Percentiles rank a stretch among this genome's conserved stretches.
Evolutionary conservation across 495 filamentous ascomycete species (phyloP).

Genomic region (Pseudevernia furfuracea): DNA sequence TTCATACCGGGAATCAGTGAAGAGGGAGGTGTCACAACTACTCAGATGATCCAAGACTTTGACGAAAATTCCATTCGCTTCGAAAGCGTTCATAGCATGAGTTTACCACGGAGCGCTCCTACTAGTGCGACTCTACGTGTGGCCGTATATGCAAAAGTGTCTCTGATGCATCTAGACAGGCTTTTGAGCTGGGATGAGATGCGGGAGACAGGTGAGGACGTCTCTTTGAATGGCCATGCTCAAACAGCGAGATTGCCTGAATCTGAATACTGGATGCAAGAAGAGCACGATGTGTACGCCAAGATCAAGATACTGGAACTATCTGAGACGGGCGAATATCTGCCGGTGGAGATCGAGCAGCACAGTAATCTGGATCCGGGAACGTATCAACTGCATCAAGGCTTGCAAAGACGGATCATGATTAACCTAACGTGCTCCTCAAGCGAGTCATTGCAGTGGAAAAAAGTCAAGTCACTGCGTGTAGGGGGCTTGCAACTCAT

Average conservation of each 20-base stretch:
- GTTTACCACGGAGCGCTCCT: conserved; percentile 78
- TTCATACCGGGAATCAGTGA: conserved; percentile 91
- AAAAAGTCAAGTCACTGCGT: conserved; percentile 64
- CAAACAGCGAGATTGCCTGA: conserved; percentile 71
- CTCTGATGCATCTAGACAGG: conserved; percentile 91
- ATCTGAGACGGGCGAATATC: conserved; percentile 81
- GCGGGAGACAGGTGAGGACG: conserved; percentile 52
- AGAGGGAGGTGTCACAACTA: conserved; percentile 85
- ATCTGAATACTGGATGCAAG: conserved; percentile 83
- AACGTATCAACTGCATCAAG: conserved; percentile 90
- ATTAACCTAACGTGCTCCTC: conserved; percentile 84
- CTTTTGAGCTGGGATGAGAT: conserved; percentile 99
- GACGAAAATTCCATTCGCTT: conserved; percentile 93
- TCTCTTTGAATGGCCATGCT: conserved; percentile 45
- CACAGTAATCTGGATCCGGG: conserved; percentile 72
- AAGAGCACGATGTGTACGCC: conserved; percentile 88
- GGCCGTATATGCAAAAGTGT: conserved; percentile 89
- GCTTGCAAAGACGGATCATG: conserved; percentile 80
- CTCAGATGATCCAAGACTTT: conserved; percentile 88
- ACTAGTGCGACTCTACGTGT: conserved; percentile 69
- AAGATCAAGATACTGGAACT: conserved; percentile 82
- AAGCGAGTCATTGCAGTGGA: conserved; percentile 78
- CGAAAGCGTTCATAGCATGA: conserved; percentile 98
- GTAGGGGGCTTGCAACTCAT: conserved; percentile 75
- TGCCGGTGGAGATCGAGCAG: conserved; percentile 88